Conservation (phyloP, 148 eudicot genomes). For the Pouteria glomerata region DNA sequence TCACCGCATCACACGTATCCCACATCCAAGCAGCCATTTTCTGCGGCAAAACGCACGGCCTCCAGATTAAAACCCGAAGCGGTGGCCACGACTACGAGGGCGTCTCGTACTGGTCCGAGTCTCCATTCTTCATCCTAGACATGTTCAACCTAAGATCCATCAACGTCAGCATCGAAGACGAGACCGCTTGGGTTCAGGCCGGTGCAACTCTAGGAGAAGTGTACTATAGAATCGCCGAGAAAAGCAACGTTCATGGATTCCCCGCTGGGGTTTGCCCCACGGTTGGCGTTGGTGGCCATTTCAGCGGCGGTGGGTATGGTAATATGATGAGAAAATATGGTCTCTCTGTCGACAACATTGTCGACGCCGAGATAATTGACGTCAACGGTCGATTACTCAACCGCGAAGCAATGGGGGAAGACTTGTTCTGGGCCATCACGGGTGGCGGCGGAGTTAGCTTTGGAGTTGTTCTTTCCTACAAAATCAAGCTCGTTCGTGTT, state of each 20-base stretch:
- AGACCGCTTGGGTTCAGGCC: slow-evolving; percentile 30
- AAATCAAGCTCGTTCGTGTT: neutral
- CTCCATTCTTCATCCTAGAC: slow-evolving; percentile 26
- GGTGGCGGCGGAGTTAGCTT: neutral
- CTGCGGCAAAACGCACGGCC: slow-evolving; percentile 1
- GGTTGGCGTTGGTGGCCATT: slow-evolving; percentile 35
- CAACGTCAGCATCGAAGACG: slow-evolving; percentile 14
- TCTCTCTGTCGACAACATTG: slow-evolving; percentile 25
- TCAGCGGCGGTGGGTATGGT: slow-evolving; percentile 33
- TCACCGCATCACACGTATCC: neutral
- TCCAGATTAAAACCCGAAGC: slow-evolving; percentile 16
- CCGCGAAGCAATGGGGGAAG: neutral
- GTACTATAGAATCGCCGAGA: slow-evolving; percentile 24
- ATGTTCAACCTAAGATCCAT: slow-evolving; percentile 27
- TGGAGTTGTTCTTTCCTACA: neutral
- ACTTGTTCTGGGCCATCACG: neutral
- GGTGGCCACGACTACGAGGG: slow-evolving; percentile 19
- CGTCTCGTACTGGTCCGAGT: slow-evolving; percentile 16
- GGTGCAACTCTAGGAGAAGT: slow-evolving; percentile 37
- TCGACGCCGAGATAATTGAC: slow-evolving; percentile 10
- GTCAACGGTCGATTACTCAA: neutral
- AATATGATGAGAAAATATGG: slow-evolving; percentile 35
- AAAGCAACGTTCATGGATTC: slow-evolving; percentile 21
- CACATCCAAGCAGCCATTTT: slow-evolving; percentile 4
- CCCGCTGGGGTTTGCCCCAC: slow-evolving; percentile 36